Base-by-base conservation (phyloP, 768 basidiomycete species). In the Coprinellus aureogranulatus region DNA sequence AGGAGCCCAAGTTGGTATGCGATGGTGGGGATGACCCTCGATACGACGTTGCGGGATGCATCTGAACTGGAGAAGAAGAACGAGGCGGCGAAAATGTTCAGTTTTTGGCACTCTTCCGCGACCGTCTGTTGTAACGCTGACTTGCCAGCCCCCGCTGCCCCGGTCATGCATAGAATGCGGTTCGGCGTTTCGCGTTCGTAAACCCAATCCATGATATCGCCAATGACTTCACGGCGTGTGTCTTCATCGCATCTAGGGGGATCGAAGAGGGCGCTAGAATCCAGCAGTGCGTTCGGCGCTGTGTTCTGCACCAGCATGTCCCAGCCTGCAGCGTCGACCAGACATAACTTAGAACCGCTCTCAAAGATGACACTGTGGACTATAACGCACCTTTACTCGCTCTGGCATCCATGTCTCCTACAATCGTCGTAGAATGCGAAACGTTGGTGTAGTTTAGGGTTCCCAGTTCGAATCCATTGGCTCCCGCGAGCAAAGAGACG, bases 41-140 rank as follows among this genome's bases (percentile, higher is more conserved):
- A 40, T 6, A 54, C 50, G 14, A 54, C 44, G 28, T 61, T 57
- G 3, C 50, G 39, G 8, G 52, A 30, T 31, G 4, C 1, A 14
- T 52, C 50, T 11, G 23, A 14, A 4, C 44, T 59, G 9, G 51
- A 54, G 48, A 61, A 55, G 55, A 61, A 61, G 49, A 58, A 58
- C 4, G 46, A 40, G 6, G 53, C 55, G n/a, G 46, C 59, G 22
- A 60, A 31, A 16, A 42, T 25, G 10, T 30, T 22, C 31, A 46
- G 18, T 16, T 46, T 22, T 25, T 55, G 44, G 23, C 44, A 53
- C 4, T 20, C 1, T 50, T 61, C 56, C 16, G 53, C 56, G 23
- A 61, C 23, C 4, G 59, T 58, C 45, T 58, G 57, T 28, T 50
- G 47, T 5, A 59, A 22, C 2, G 61, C 54, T 14, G 41, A 44